Conservation (phyloP, 495 filamentous ascomycete species). For the Aeminium ludgeri region DNA sequence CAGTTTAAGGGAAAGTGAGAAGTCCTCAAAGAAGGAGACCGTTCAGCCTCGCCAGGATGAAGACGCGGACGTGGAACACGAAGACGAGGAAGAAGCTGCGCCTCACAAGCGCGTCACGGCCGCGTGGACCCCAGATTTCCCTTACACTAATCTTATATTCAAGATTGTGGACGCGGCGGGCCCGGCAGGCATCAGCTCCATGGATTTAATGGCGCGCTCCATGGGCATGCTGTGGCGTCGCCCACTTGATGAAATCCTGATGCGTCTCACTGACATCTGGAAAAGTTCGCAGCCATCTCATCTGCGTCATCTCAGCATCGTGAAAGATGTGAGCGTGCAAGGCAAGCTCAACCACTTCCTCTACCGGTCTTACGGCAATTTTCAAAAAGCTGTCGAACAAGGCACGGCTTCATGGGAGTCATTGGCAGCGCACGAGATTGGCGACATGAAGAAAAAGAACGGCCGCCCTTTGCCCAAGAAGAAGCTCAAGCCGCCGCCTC, state of each 20-base stretch:
- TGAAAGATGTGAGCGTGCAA: constrained; percentile 41
- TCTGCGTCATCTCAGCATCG: constrained; percentile 44
- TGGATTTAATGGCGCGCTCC: constrained; percentile 32
- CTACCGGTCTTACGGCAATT: constrained; percentile 41
- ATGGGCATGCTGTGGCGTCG: constrained; percentile 40
- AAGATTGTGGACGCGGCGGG: constrained; percentile 15
- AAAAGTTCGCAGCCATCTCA: constrained; percentile 44
- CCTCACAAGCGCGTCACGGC: neutral
- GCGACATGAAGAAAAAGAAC: constrained; percentile 7
- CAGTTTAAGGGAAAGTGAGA: too few species aligned
- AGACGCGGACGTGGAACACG: constrained; percentile 1
- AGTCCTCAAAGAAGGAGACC: too few species aligned
- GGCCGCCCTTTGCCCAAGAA: constrained; percentile 6
- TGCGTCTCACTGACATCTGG: constrained; percentile 41
- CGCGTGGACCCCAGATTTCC: constrained; percentile 9
- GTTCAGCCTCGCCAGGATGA: neutral
- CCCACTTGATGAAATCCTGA: constrained; percentile 39
- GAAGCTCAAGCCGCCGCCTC: constrained; percentile 1
- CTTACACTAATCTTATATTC: constrained; percentile 4
- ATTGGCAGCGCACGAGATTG: constrained; percentile 19
- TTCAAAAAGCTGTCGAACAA: constrained; percentile 38
- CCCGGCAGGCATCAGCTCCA: constrained; percentile 29
- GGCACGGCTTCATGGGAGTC: constrained; percentile 42
- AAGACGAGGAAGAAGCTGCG: constrained; percentile 4
- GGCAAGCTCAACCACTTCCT: constrained; percentile 39